Conservation (phyloP, 2,329 filamentous ascomycete species). For the Penicillium digitatum region DNA sequence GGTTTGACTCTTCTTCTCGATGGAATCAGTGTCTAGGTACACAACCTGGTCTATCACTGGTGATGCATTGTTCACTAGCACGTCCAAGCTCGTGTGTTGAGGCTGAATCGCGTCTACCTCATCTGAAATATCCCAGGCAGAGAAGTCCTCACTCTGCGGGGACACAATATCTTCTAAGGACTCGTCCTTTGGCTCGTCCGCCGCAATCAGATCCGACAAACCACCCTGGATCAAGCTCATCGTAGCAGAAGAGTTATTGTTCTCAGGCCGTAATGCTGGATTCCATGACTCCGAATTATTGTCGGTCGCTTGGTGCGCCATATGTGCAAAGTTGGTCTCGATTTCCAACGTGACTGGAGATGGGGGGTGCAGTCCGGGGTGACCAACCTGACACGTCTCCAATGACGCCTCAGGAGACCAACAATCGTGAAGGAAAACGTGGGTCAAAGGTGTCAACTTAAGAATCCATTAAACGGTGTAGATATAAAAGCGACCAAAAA, state of each 20-base stretch:
- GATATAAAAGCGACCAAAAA: background rate
- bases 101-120: slow-evolving; percentile 4
- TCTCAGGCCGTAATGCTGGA: slow-evolving; percentile 51
- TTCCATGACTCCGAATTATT: slow-evolving; percentile 48
- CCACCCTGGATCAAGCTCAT: slow-evolving; percentile 9
- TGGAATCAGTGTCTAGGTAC: background rate
- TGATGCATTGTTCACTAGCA: slow-evolving; percentile 1
- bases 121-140: slow-evolving; percentile 19
- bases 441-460: slow-evolving; percentile 7
- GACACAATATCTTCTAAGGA: slow-evolving; percentile 11
- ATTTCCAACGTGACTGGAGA: slow-evolving; percentile 9
- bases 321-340: slow-evolving; percentile 13
- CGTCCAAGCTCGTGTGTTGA: slow-evolving; percentile 6
- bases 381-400: slow-evolving; percentile 30
- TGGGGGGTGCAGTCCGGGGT: slow-evolving; percentile 10
- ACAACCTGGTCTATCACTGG: background rate
- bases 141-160: slow-evolving; percentile 16
- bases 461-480: slow-evolving; percentile 18
- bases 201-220: slow-evolving; percentile 14
- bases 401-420: slow-evolving; percentile 23
- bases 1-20: background rate
- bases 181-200: slow-evolving; percentile 14
- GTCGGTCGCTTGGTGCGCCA: slow-evolving; percentile 21
- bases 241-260: slow-evolving; percentile 16
- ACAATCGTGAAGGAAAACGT: slow-evolving; percentile 18